These are phyloP conservation scores for Aspergillus panamensis DNA, from an alignment of 495 filamentous ascomycete genomes.

Conservation along the genomic window DNA sequence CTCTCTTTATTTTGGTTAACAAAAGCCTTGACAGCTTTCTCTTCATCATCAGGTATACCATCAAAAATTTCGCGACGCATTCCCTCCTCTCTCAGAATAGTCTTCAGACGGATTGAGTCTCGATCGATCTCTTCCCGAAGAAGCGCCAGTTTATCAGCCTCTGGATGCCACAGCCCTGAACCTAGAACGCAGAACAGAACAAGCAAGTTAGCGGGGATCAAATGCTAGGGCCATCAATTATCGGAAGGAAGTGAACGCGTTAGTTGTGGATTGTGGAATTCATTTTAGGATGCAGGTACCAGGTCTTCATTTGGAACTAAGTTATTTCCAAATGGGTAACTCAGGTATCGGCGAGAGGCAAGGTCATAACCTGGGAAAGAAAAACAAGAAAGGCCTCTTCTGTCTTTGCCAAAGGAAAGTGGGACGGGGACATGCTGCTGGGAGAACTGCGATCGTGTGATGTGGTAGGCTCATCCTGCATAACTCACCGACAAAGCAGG, in stretches of 20 bases:
- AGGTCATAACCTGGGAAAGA: too few relatives aligned
- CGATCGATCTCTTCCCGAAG: constrained; percentile 72
- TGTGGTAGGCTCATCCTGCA: not conserved
- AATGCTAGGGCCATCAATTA: not conserved
- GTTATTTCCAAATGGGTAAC: not conserved
- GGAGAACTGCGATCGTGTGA: not conserved
- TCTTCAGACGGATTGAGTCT: constrained; percentile 61
- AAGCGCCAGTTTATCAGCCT: constrained; percentile 53
- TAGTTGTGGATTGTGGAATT: not conserved
- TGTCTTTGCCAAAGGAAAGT: too few relatives aligned
- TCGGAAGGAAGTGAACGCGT: not conserved
- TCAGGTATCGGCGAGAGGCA: not conserved
- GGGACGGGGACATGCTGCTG: constrained; percentile 2
- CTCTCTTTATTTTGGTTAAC: constrained; percentile 60
- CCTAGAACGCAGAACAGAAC: constrained; percentile 43
- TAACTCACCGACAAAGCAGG: constrained; percentile 59
- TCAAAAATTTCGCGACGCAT: constrained; percentile 64
- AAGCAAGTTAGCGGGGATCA: constrained; percentile 3
- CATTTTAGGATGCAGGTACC: not conserved
- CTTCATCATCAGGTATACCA: constrained; percentile 50
- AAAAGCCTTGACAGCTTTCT: constrained; percentile 65
- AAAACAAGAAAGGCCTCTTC: too few relatives aligned
- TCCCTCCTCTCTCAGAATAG: constrained; percentile 53
- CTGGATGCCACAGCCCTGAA: constrained; percentile 76
- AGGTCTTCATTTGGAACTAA: not conserved